Evolutionary conservation across 257 asterid genomes (phyloP).

Genomic region (Nicotiana knightiana): DNA sequence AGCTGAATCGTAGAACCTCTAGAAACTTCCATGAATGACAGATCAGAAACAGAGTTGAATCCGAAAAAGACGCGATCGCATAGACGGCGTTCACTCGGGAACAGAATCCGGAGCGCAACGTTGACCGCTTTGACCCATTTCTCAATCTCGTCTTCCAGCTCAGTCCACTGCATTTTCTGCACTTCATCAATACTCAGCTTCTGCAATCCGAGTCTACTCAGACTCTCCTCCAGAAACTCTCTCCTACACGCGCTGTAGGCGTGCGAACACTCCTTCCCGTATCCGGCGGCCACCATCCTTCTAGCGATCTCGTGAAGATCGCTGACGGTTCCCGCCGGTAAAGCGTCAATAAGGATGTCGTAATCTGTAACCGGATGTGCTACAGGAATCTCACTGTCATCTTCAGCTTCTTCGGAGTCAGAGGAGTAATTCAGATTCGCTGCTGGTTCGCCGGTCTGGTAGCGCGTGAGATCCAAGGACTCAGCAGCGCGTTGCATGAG

Average conservation of each 20-base stretch:
- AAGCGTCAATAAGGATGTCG: slow-evolving; percentile 72
- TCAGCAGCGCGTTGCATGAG: slow-evolving; percentile 69
- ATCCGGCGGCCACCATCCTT: slow-evolving; percentile 97
- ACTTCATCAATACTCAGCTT: slow-evolving; percentile 86
- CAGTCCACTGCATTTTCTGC: slow-evolving; percentile 84
- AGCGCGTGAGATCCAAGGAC: slow-evolving; percentile 44
- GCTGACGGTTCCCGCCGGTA: slow-evolving; percentile 66
- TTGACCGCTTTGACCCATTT: slow-evolving; percentile 84
- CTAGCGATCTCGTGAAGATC: slow-evolving; percentile 76
- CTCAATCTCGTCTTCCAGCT: slow-evolving; percentile 84
- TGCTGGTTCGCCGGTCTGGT: slow-evolving; percentile 18
- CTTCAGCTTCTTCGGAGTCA: slow-evolving; percentile 53
- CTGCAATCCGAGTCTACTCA: slow-evolving; percentile 72
- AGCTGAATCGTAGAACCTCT: slow-evolving; percentile 80
- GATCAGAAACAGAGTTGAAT: slow-evolving; percentile 61
- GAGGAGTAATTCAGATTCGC: slow-evolving; percentile 28
- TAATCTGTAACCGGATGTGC: slow-evolving; percentile 79
- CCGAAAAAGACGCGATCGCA: slow-evolving; percentile 81
- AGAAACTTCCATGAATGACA: slow-evolving; percentile 93
- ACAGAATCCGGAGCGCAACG: slow-evolving; percentile 69
- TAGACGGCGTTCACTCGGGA: slow-evolving; percentile 85
- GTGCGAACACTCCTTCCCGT: slow-evolving; percentile 77
- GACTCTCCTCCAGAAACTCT: slow-evolving; percentile 89
- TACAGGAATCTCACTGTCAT: slow-evolving; percentile 60
- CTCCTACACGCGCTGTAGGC: slow-evolving; percentile 78